These are phyloP conservation scores for Globisporangium abappressorium DNA, from an alignment of 352 stramenopile species.

Conservation along the genomic window DNA sequence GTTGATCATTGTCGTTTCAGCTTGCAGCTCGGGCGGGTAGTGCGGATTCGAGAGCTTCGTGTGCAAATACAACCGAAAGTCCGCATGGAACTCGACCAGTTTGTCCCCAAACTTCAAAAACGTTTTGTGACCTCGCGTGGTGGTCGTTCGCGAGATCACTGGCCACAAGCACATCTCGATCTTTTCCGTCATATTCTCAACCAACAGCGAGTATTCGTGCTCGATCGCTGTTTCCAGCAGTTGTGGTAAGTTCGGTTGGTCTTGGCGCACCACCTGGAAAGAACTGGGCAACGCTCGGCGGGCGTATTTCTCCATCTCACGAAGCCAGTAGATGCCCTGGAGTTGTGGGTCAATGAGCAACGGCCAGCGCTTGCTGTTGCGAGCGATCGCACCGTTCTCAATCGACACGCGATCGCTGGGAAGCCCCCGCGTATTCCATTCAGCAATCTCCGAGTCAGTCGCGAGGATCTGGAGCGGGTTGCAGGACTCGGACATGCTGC, in stretches of 20 bases:
- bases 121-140: constrained; percentile 69
- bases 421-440: constrained; percentile 84
- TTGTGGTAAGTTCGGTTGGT: constrained; percentile 73
- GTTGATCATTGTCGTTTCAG: constrained; percentile 90
- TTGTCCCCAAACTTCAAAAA: constrained; percentile 87
- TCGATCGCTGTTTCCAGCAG: constrained; percentile 81
- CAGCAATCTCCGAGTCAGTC: constrained; percentile 72
- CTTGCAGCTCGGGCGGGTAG: constrained; percentile 89
- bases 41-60: constrained; percentile 93
- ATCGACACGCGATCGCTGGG: constrained; percentile 88
- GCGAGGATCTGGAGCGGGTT: constrained; percentile 75
- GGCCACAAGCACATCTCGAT: constrained; percentile 87
- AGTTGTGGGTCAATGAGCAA: constrained; percentile 91
- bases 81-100: constrained; percentile 72
- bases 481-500: constrained; percentile 32
- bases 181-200: constrained; percentile 89
- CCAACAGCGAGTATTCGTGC: constrained; percentile 69
- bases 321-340: constrained; percentile 88
- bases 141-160: constrained; percentile 71
- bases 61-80: constrained; percentile 89
- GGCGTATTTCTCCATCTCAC: constrained; percentile 75
- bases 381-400: constrained; percentile 90
- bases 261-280: constrained; percentile 80
- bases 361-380: constrained; percentile 77
- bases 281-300: constrained; percentile 32